phyloP scores from a whole-genome alignment of 257 asterid genomes.

The Rauvolfia tetraphylla region DNA sequence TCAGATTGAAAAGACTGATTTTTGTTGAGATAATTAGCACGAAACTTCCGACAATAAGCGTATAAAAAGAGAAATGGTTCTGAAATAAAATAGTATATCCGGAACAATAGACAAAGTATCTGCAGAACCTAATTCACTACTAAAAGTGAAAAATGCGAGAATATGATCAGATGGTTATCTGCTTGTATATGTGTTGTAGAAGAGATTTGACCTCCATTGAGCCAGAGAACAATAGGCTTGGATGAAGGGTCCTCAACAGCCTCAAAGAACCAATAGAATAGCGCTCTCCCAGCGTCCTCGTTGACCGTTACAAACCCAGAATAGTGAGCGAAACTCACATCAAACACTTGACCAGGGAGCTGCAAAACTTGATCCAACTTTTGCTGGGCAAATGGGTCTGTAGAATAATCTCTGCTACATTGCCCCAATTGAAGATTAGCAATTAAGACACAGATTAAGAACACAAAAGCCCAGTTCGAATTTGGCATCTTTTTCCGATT shows the following conservation, averaged over 20 bases:
- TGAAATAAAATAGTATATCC: not conserved
- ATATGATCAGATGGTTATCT: not conserved
- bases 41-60: not conserved
- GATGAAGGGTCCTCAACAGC: conserved; percentile 81
- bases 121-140: not conserved
- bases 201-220: conserved; percentile 76
- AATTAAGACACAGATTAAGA: conserved; percentile 29
- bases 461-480: conserved; percentile 37
- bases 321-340: conserved; percentile 71
- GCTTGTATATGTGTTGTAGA: not conserved
- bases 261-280: conserved; percentile 94
- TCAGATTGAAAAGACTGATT: not conserved
- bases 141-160: not conserved
- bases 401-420: conserved; percentile 21
- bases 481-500: conserved; percentile 40
- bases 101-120: not conserved
- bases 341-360: conserved; percentile 79
- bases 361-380: conserved; percentile 45
- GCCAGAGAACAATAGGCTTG: conserved; percentile 95
- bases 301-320: conserved; percentile 78
- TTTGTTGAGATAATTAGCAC: not conserved
- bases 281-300: conserved; percentile 57
- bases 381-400: conserved; percentile 42
- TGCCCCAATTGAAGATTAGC: conserved; percentile 31
- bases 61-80: not conserved